Evolutionary conservation across 2,329 filamentous ascomycete genomes (phyloP), one percentile per base, ranked within the genome.

Genomic region (Penicillium sp.): DNA sequence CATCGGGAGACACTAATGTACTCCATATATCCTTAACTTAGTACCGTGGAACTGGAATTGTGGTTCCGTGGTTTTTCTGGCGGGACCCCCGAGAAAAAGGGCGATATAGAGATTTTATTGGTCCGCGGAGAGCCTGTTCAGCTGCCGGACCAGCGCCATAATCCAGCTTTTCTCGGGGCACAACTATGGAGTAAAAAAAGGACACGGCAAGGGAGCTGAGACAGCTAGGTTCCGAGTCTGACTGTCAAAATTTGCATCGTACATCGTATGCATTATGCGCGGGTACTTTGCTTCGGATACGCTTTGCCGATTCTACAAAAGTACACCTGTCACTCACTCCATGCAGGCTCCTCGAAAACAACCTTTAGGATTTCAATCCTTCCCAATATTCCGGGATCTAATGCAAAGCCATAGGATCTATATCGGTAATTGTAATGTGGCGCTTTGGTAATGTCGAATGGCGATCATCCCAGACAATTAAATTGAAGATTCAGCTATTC

Each of bases 41-140:
- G 38, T 55, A 52, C 61, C 59, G 45, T 62, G 60, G 58, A 34
- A 46, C 53, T 31, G 22, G 7, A 35, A 22, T 49, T 29, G 39
- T 44, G 20, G 11, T 56, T 60, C 57, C 55, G 10, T 34, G 43
- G 47, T 50, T 61, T 52, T 48, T 42, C 53, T 57, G 51, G 56
- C 42, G 50, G 62, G 38, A 31, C 31, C 14, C 31, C 31, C 38
- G 18, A 55, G 18, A 11, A 32, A 24, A 10, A n/a, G 8, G 32
- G 16, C 29, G 18, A 29, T 20, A 34, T 9, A 16, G 2, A 7
- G 8, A 11, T 18, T 18, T 59, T 31, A 66, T 65, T 66, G 62
- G 63, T 34, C n/a, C 63, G 63, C 62, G 63, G 62, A 64, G 47
- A 34, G 46, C 39, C 42, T 29, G 43, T 39, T 48, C 52, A 56